These are phyloP conservation scores for Penicillium capsulatum DNA, from an alignment of 2,329 filamentous ascomycete species.

Conservation along the genomic window DNA sequence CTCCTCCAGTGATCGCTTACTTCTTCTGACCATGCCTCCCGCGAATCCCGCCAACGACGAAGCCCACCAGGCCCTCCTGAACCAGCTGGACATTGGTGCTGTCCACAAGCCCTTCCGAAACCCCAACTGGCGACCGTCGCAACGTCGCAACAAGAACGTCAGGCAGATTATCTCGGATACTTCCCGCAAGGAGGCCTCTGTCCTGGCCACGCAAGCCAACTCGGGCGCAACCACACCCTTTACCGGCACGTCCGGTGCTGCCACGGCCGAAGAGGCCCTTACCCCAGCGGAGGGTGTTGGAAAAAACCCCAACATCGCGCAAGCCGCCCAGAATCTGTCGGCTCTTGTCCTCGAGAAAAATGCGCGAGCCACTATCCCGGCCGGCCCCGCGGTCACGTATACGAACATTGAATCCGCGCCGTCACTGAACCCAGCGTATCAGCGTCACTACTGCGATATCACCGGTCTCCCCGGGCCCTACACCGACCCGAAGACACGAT, in stretches of 20 bases:
- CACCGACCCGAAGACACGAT: slow-evolving; percentile 86
- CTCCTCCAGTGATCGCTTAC: too few species aligned
- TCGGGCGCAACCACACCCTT: slow-evolving; percentile 71
- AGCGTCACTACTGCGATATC: slow-evolving; percentile 91
- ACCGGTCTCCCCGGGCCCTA: slow-evolving; percentile 91
- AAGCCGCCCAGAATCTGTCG: slow-evolving; percentile 79
- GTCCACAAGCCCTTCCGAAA: slow-evolving; percentile 88
- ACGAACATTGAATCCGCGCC: slow-evolving; percentile 96
- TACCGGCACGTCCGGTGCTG: slow-evolving; percentile 29
- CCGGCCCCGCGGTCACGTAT: slow-evolving; percentile 75
- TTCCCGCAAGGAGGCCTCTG: slow-evolving; percentile 81
- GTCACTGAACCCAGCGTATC: slow-evolving; percentile 69
- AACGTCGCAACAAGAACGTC: slow-evolving; percentile 97
- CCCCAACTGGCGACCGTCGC: slow-evolving; percentile 81
- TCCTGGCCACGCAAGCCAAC: slow-evolving; percentile 75
- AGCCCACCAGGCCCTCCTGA: slow-evolving; percentile 79
- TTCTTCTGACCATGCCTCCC: slow-evolving; percentile 48
- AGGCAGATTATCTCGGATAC: slow-evolving; percentile 93
- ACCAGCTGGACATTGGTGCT: slow-evolving; percentile 84
- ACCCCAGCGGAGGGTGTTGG: slow-evolving; percentile 45
- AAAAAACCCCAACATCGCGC: slow-evolving; percentile 66
- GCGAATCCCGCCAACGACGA: slow-evolving; percentile 70
- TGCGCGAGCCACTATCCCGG: slow-evolving; percentile 41
- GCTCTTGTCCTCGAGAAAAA: slow-evolving; percentile 87
- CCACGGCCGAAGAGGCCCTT: slow-evolving; percentile 39